Evolutionary conservation across 352 stramenopile genomes (phyloP), one percentile per base, ranked within the genome.

Genomic region (Elongisporangium senticosum): DNA sequence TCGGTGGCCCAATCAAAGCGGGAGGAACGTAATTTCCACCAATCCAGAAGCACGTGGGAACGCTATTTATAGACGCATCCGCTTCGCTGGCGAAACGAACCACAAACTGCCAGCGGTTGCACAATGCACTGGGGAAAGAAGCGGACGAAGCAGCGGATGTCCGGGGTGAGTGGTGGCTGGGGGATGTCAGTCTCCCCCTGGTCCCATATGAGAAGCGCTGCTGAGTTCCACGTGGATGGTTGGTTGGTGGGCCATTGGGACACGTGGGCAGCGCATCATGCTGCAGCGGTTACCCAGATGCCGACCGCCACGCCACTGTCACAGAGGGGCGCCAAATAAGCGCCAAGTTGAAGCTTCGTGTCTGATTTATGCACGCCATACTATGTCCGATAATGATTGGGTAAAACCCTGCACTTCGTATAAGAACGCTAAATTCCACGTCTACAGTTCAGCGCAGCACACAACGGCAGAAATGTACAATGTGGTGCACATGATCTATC

Each of bases 1-100:
- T 43, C 8, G 33, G 13, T 43, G 33, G 33, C 11, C 33, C 17
- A n/a, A 55, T 67, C 56, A 51, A 79, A 66, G 72, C 72, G 14
- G 67, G 10, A 6, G 33, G 11, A 10, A 43, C 33, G 33, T 10
- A 43, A 43, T 43, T 43, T 43, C 33, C 33, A 43, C 33, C 33
- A 43, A 43, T 43, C 33, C 33, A 43, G 13, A 43, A 17, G 33
- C 2, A 10, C 17, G 13, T 6, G 33, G 33, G 11, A 43, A 5
- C 33, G 33, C 33, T 43, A 43, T 43, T 43, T 43, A 43, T 43
- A 43, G 33, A 43, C 26, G 33, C 33, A 37, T 43, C 13, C 13
- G 33, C 13, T 43, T 43, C 2, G 7, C 5, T 43, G 33, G 33
- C 11, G 33, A 43, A 43, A 43, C 33, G 33, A 43, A 43, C 33